These are phyloP conservation scores for Amylostereum areolatum DNA, from an alignment of 1,284 basidiomycete genomes.

Conservation along the genomic window DNA sequence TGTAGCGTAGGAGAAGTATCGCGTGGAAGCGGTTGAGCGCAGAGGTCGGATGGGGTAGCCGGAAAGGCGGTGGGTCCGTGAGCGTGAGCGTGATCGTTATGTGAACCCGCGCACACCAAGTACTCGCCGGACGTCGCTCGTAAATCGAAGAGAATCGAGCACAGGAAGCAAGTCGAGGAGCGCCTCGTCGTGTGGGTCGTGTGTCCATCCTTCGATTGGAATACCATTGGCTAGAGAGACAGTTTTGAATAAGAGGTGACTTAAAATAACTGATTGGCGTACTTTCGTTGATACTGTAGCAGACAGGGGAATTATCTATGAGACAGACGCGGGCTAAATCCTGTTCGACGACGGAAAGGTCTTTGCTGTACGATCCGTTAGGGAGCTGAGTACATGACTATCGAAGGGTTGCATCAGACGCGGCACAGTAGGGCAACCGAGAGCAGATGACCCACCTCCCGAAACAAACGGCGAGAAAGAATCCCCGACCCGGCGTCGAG, in stretches of 20 bases:
- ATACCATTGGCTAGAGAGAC: conserved; percentile 80
- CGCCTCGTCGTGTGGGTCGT: conserved; percentile 95
- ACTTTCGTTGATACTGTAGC: conserved; percentile 93
- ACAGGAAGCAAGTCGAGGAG: conserved; percentile 93
- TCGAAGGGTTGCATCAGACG: no score
- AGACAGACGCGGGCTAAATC: conserved; percentile 91
- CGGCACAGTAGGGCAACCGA: not conserved
- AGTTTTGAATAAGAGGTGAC: not conserved
- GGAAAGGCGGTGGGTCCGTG: not conserved
- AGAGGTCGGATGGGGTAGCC: conserved; percentile 1
- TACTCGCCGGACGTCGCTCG: conserved; percentile 89
- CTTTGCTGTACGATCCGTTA: conserved; percentile 94
- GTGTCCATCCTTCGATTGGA: conserved; percentile 98
- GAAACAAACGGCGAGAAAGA: conserved; percentile 83
- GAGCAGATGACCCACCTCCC: conserved; percentile 59
- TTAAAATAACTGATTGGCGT: conserved; percentile 21
- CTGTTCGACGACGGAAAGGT: conserved; percentile 80
- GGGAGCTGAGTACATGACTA: conserved; percentile 88
- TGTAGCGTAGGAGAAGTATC: no score
- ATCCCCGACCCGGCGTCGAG: conserved; percentile 92
- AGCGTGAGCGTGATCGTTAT: conserved; percentile 24
- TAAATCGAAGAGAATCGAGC: conserved; percentile 93
- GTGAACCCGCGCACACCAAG: conserved; percentile 74
- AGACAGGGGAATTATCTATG: conserved; percentile 94
- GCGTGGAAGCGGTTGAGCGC: not conserved